phyloP scores from a whole-genome alignment of 495 filamentous ascomycete species.

The Glarea lozoyensis region DNA sequence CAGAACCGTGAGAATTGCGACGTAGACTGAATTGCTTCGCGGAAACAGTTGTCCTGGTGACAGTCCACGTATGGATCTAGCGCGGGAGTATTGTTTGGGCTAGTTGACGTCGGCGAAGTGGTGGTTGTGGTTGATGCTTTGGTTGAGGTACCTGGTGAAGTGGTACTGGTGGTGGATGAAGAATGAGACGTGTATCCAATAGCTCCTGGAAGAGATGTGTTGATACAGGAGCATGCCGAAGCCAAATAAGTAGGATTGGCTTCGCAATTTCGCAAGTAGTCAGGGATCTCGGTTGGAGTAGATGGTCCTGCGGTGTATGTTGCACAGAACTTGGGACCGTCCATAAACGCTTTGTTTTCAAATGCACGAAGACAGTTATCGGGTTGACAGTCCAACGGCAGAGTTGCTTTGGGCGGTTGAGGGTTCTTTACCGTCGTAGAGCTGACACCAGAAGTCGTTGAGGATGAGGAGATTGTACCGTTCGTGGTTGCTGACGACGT shows the following conservation, averaged over 20 bases:
- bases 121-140: neutral
- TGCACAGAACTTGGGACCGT: slow-evolving; percentile 1
- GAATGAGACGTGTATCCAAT: neutral
- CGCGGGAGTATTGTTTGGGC: neutral
- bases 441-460: neutral
- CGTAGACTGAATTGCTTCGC: neutral
- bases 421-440: neutral
- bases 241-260: slow-evolving; percentile 2
- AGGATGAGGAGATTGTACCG: neutral
- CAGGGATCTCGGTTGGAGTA: slow-evolving; percentile 11
- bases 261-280: slow-evolving; percentile 17
- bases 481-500: no score
- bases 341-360: no score
- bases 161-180: neutral
- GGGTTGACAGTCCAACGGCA: neutral
- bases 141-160: neutral
- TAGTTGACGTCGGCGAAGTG: neutral
- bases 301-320: slow-evolving; percentile 6
- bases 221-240: slow-evolving; percentile 5
- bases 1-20: slow-evolving; percentile 4
- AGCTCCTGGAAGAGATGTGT: neutral
- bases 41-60: slow-evolving; percentile 7
- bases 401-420: neutral
- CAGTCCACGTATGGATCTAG: neutral
- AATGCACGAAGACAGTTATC: slow-evolving; percentile 1